Evolutionary conservation across 257 asterid species (phyloP).

Genomic region (Leonotis leonurus): DNA sequence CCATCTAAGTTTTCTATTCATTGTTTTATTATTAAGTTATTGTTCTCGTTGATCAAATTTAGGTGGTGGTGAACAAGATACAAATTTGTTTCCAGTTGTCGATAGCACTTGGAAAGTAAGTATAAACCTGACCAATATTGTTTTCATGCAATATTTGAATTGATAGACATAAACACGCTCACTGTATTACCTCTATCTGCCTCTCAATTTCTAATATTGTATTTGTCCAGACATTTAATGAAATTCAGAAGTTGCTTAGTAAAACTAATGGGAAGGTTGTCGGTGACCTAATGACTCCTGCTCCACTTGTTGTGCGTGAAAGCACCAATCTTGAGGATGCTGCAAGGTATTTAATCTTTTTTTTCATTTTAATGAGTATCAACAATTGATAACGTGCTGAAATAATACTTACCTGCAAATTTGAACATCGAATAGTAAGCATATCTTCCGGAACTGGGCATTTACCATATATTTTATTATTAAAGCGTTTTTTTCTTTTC

Average conservation of each 20-base stretch:
- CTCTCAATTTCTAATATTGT: conserved; percentile 17
- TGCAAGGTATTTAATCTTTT: conserved; percentile 45
- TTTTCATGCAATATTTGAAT: background rate
- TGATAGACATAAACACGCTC: background rate
- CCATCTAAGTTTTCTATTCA: background rate
- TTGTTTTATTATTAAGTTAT: conserved; percentile 3
- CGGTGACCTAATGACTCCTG: conserved; percentile 82
- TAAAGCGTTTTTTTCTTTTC: background rate
- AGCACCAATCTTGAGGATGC: conserved; percentile 85
- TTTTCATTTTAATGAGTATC: background rate
- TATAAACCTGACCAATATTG: background rate
- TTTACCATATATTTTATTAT: background rate
- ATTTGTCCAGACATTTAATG: conserved; percentile 59
- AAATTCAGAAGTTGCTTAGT: conserved; percentile 69
- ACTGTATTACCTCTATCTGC: too few species aligned
- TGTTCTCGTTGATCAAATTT: conserved; percentile 5
- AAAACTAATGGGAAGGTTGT: conserved; percentile 81
- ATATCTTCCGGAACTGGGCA: background rate
- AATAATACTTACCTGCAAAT: background rate
- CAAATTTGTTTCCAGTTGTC: conserved; percentile 77
- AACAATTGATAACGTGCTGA: background rate
- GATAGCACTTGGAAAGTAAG: conserved; percentile 83
- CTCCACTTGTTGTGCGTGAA: conserved; percentile 70
- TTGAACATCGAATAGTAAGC: too few species aligned
- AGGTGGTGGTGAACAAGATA: conserved; percentile 70